Conservation (phyloP, 2,329 filamentous ascomycete species). For the Xylariaceae sp. region DNA sequence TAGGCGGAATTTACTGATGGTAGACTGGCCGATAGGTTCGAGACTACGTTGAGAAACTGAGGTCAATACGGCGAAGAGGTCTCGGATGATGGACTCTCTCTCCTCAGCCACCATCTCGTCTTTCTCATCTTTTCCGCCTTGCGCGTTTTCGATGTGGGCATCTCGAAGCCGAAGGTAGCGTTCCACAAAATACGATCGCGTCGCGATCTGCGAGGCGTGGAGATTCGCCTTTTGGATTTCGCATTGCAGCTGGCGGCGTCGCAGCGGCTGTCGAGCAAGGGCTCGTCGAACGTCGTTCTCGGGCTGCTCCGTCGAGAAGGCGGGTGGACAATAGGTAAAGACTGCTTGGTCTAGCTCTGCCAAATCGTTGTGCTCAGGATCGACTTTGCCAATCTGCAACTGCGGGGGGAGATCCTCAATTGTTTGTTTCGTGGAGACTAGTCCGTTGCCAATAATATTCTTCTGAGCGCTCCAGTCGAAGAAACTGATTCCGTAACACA, state of each 20-base stretch:
- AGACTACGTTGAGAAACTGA: slow-evolving; percentile 81
- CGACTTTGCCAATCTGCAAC: slow-evolving; percentile 52
- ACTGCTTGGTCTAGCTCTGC: slow-evolving; percentile 40
- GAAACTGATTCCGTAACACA: slow-evolving; percentile 74
- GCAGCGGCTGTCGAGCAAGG: slow-evolving; percentile 46
- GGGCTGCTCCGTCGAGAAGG: slow-evolving; percentile 44
- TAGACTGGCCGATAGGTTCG: slow-evolving; percentile 62
- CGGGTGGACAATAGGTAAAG: slow-evolving; percentile 51
- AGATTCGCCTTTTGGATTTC: slow-evolving; percentile 94
- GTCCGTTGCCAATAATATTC: slow-evolving; percentile 64
- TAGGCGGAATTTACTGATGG: slow-evolving; percentile 80
- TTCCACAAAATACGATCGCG: slow-evolving; percentile 79
- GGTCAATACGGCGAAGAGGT: slow-evolving; percentile 68
- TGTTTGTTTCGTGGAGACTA: slow-evolving; percentile 65
- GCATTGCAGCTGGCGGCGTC: slow-evolving; percentile 62
- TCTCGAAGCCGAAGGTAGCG: slow-evolving; percentile 77
- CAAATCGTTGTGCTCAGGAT: slow-evolving; percentile 34
- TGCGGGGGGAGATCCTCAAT: slow-evolving; percentile 65
- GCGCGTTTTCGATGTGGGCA: slow-evolving; percentile 43
- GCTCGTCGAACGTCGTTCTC: slow-evolving; percentile 48
- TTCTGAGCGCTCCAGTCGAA: slow-evolving; percentile 77
- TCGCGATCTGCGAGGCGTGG: slow-evolving; percentile 74
- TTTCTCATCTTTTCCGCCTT: slow-evolving; percentile 34
- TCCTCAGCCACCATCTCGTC: slow-evolving; percentile 67
- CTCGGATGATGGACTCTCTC: slow-evolving; percentile 75